A percentile compares a stretch with the other conserved stretches of the same genome.
Evolutionary conservation across 169 alveolate genomes (phyloP).

Genomic region (Plasmodium malariae): DNA sequence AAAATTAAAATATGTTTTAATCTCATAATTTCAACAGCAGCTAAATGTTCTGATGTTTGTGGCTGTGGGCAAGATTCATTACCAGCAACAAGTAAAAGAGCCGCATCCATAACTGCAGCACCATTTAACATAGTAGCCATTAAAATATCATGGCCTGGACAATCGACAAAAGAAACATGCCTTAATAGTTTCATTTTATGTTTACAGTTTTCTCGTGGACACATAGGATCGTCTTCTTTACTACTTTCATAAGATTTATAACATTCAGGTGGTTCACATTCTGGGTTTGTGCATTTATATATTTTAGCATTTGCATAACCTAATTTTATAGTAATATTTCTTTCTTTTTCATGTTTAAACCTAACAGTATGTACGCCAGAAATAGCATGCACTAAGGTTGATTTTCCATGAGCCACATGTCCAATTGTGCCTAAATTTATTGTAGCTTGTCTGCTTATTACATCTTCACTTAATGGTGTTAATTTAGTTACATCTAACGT

Average conservation of each 20-base stretch:
- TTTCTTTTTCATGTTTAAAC: conserved; percentile 95
- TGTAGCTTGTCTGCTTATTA: conserved; percentile 99
- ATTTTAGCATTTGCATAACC: conserved; percentile 99
- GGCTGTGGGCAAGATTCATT: conserved; percentile 98
- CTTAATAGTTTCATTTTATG: conserved; percentile 90
- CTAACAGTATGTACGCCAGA: conserved; percentile 98
- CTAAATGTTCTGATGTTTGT: conserved; percentile 99
- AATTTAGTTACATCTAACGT: conserved; percentile 91
- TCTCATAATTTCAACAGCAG: conserved; percentile 99
- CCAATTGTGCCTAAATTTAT: conserved; percentile 99
- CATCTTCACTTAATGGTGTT: conserved; percentile 99
- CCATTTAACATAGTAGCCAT: conserved; percentile 99
- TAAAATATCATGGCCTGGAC: conserved; percentile 99
- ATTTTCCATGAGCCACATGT: conserved; percentile 99
- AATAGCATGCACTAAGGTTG: conserved; percentile 98
- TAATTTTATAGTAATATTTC: conserved; percentile 98
- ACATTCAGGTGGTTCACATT: conserved; percentile 97
- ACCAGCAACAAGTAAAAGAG: conserved; percentile 96
- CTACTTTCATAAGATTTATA: conserved; percentile 94
- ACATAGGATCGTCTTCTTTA: conserved; percentile 94
- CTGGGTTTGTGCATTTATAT: conserved; percentile 96
- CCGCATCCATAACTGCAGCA: conserved; percentile 99
- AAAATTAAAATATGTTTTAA: conserved; percentile 97
- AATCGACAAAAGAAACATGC: conserved; percentile 99
- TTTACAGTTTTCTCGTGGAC: conserved; percentile 91